Percentiles rank a stretch among this genome's conserved stretches.
These are phyloP conservation scores for Penstemon newberryi DNA, from an alignment of 257 asterid species.

Conservation along the genomic window DNA sequence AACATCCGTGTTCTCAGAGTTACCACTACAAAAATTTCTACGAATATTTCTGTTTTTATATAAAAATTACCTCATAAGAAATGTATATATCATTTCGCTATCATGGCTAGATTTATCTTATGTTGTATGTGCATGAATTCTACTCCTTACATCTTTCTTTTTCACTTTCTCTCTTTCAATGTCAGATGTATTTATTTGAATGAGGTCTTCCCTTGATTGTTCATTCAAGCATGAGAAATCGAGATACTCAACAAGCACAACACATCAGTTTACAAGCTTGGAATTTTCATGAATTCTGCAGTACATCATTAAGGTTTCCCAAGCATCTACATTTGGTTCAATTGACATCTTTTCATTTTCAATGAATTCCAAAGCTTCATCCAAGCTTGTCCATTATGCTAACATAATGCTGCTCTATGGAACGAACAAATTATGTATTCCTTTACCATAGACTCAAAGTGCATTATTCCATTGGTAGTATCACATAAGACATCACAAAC, in stretches of 20 bases:
- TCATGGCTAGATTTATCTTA: slow-evolving; percentile 84
- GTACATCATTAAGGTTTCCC: slow-evolving; percentile 69
- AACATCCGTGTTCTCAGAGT: slow-evolving; percentile 60
- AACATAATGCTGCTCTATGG: slow-evolving; percentile 71
- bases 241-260: slow-evolving; percentile 53
- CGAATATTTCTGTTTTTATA: too few relatives aligned
- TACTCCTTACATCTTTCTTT: slow-evolving; percentile 53
- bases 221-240: slow-evolving; percentile 62
- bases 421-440: slow-evolving; percentile 60
- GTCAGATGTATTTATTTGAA: slow-evolving; percentile 60
- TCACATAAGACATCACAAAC: slow-evolving; percentile 67
- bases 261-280: slow-evolving; percentile 77
- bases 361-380: slow-evolving; percentile 76
- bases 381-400: slow-evolving; percentile 67
- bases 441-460: slow-evolving; percentile 68
- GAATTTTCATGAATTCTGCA: slow-evolving; percentile 70
- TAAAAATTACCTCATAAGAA: too few relatives aligned
- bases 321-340: slow-evolving; percentile 56
- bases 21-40: too few relatives aligned
- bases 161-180: slow-evolving; percentile 51
- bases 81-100: slow-evolving; percentile 50
- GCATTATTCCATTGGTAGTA: slow-evolving; percentile 64
- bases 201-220: slow-evolving; percentile 66
- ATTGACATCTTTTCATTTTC: slow-evolving; percentile 66
- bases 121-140: slow-evolving; percentile 70